Conservation (phyloP, 208 protist genomes). For the Trichomonas tenax region DNA sequence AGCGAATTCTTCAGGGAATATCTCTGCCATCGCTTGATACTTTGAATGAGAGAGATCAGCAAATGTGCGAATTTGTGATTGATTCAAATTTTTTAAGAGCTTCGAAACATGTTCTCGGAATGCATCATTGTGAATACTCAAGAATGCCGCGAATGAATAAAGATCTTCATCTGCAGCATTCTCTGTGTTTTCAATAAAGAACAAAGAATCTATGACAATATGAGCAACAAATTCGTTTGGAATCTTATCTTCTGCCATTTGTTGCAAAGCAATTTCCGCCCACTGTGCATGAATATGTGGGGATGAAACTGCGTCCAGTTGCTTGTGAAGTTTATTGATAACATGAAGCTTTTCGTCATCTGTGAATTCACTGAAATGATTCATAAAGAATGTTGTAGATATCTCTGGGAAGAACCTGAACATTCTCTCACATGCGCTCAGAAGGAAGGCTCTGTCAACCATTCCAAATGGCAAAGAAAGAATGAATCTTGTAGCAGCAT, state of each 20-base stretch:
- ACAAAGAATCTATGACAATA: background rate
- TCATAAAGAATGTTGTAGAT: background rate
- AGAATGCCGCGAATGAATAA: background rate
- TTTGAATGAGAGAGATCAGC: background rate
- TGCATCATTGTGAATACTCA: background rate
- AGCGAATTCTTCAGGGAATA: background rate
- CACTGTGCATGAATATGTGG: background rate
- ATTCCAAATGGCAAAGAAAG: background rate
- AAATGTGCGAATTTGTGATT: background rate
- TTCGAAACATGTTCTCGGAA: background rate
- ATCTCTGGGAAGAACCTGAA: background rate
- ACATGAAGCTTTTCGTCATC: background rate
- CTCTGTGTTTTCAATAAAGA: background rate
- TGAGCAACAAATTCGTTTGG: background rate
- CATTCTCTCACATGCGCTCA: background rate
- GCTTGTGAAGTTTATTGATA: background rate
- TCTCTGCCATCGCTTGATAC: background rate
- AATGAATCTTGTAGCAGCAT: background rate
- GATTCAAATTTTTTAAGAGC: background rate
- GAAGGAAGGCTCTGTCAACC: background rate
- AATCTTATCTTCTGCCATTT: background rate
- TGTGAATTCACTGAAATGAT: background rate
- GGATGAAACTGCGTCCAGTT: background rate
- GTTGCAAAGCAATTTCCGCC: background rate
- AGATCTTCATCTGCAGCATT: background rate